Evolutionary conservation across 108 stramenopile species (phyloP).

Genomic region (Cyclotella sp.): DNA sequence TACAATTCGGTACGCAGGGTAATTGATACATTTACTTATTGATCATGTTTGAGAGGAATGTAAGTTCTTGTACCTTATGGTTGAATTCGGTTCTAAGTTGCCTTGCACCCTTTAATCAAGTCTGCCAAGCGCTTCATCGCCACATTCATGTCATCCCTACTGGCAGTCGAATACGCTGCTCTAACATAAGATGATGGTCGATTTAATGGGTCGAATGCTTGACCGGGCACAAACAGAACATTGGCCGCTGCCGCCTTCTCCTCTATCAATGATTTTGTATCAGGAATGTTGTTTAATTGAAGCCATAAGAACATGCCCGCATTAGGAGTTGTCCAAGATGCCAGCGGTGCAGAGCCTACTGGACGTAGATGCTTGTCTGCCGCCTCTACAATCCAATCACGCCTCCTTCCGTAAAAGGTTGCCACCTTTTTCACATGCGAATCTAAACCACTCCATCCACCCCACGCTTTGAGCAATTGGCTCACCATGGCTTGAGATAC

Average conservation of each 20-base stretch:
- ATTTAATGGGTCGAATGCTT: constrained; percentile 32
- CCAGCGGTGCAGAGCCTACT: constrained; percentile 9
- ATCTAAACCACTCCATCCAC: constrained; percentile 42
- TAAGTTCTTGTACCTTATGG: constrained; percentile 1
- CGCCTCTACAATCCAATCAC: constrained; percentile 40
- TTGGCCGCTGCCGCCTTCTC: constrained; percentile 36
- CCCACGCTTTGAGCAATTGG: constrained; percentile 50
- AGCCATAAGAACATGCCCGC: constrained; percentile 75
- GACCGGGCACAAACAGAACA: constrained; percentile 48
- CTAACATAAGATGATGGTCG: constrained; percentile 29
- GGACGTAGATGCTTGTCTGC: constrained; percentile 36
- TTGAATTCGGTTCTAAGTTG: background rate
- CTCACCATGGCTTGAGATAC: constrained; percentile 57
- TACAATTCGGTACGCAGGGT: no score
- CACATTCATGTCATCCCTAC: constrained; percentile 39
- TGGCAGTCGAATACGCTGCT: constrained; percentile 37
- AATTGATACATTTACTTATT: no score
- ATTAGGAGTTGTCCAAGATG: constrained; percentile 34
- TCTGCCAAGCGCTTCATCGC: constrained; percentile 35
- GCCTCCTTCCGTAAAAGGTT: constrained; percentile 37
- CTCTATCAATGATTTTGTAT: constrained; percentile 30
- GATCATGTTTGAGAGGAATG: background rate
- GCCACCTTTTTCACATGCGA: constrained; percentile 31
- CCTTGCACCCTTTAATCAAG: constrained; percentile 6
- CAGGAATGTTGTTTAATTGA: constrained; percentile 19